Conservation (phyloP, 2,329 filamentous ascomycete species). For the Phialophora tarda region DNA sequence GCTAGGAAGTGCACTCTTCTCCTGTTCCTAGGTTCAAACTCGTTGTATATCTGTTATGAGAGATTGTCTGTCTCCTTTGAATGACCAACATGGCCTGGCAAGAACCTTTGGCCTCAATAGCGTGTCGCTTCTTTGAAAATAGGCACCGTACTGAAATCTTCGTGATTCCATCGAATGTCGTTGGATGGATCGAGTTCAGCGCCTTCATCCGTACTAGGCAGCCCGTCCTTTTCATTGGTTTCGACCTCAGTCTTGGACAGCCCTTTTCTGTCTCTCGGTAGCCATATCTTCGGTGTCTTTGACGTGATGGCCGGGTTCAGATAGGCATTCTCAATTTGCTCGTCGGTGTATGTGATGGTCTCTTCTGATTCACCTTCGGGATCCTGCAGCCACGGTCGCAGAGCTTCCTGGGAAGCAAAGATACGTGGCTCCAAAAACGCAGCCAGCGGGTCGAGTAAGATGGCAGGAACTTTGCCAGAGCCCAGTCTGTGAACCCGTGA, state of each 20-base stretch:
- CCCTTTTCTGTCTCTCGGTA: slow-evolving; percentile 75
- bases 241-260: slow-evolving; percentile 79
- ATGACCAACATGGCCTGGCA: neutral
- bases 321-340: slow-evolving; percentile 71
- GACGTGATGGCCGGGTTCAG: slow-evolving; percentile 72
- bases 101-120: slow-evolving; percentile 24
- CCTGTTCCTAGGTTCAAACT: neutral
- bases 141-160: slow-evolving; percentile 46
- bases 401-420: slow-evolving; percentile 34
- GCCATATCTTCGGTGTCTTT: slow-evolving; percentile 73
- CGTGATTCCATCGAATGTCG: slow-evolving; percentile 64
- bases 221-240: slow-evolving; percentile 72
- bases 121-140: slow-evolving; percentile 38
- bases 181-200: slow-evolving; percentile 73
- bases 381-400: slow-evolving; percentile 39
- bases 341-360: slow-evolving; percentile 71
- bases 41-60: neutral
- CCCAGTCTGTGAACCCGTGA: slow-evolving; percentile 26
- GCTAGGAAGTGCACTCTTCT: neutral
- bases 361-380: slow-evolving; percentile 67
- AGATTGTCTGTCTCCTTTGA: neutral
- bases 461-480: slow-evolving; percentile 39
- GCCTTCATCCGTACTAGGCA: slow-evolving; percentile 79
- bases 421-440: slow-evolving; percentile 61
- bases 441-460: slow-evolving; percentile 73